phyloP scores from a whole-genome alignment of 805 yeast species.

The Wickerhamomyces ciferrii region DNA sequence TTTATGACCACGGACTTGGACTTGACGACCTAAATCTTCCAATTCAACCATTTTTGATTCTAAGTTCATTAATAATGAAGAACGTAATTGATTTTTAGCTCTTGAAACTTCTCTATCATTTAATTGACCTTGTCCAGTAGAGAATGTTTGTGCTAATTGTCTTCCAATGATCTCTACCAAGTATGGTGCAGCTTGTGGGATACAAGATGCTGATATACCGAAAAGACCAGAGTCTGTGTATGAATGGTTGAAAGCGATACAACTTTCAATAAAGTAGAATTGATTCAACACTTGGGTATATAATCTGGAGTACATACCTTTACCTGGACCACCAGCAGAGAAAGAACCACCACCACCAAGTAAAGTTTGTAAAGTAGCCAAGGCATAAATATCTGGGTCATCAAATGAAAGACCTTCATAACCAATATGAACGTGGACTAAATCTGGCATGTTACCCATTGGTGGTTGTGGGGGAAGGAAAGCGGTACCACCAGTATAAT shows the following conservation, averaged over 20 bases:
- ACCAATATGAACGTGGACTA: slow-evolving; percentile 80
- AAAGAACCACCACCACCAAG: slow-evolving; percentile 98
- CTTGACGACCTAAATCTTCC: slow-evolving; percentile 94
- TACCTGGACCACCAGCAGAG: slow-evolving; percentile 98
- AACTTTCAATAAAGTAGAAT: slow-evolving; percentile 86
- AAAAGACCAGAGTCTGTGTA: slow-evolving; percentile 88
- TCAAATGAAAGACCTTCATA: slow-evolving; percentile 84
- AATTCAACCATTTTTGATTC: slow-evolving; percentile 91
- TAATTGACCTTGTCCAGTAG: slow-evolving; percentile 54
- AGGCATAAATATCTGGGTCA: slow-evolving; percentile 83
- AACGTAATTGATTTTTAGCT: slow-evolving; percentile 88
- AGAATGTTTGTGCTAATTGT: slow-evolving; percentile 49
- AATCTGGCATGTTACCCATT: slow-evolving; percentile 67
- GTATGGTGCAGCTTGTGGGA: slow-evolving; percentile 81
- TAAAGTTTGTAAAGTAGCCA: slow-evolving; percentile 84
- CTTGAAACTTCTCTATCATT: slow-evolving; percentile 71
- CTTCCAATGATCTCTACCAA: slow-evolving; percentile 74
- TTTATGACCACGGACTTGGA: slow-evolving; percentile 75
- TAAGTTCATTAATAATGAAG: slow-evolving; percentile 85
- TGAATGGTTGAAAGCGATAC: slow-evolving; percentile 83
- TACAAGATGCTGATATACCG: slow-evolving; percentile 81
- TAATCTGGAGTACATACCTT: slow-evolving; percentile 95
- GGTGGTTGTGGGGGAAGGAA: slow-evolving; percentile 48
- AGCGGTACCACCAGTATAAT: slow-evolving; percentile 56
- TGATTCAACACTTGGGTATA: slow-evolving; percentile 89